Percentiles rank a stretch among this genome's conserved stretches.
phyloP scores from a whole-genome alignment of 23 red algal genomes.

The Gracilaria gracilis region DNA sequence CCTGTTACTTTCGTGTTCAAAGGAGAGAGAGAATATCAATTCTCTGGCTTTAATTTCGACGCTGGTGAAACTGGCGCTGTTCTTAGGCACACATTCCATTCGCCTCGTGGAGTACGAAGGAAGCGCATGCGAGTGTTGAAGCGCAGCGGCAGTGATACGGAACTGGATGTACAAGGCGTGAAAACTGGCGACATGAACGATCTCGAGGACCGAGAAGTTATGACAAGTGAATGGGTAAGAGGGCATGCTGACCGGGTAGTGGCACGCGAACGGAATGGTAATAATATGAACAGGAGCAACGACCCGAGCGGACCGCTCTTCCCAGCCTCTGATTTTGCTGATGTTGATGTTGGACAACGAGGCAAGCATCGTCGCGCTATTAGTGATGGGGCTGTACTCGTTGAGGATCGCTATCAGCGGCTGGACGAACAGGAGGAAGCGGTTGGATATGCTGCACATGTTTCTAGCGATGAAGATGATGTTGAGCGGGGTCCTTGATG shows the following conservation, averaged over 20 bases:
- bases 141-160: slow-evolving; percentile 64
- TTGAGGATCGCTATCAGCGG: slow-evolving; percentile 58
- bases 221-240: slow-evolving; percentile 42
- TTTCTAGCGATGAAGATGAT: slow-evolving; percentile 23
- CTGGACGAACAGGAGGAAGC: slow-evolving; percentile 38
- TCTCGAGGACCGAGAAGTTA: neutral
- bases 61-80: slow-evolving; percentile 63
- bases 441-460: slow-evolving; percentile 8
- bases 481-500: slow-evolving; percentile 13
- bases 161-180: slow-evolving; percentile 60
- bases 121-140: slow-evolving; percentile 54
- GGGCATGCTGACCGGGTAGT: slow-evolving; percentile 22
- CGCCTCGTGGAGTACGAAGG: slow-evolving; percentile 48
- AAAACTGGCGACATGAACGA: neutral
- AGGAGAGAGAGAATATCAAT: slow-evolving; percentile 57
- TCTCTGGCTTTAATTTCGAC: slow-evolving; percentile 74
- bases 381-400: slow-evolving; percentile 61
- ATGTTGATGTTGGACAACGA: slow-evolving; percentile 6
- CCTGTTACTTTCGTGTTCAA: slow-evolving; percentile 61
- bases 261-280: neutral
- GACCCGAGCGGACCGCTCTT: neutral
- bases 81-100: slow-evolving; percentile 56
- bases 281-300: neutral
- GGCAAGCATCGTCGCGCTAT: slow-evolving; percentile 52
- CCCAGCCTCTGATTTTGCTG: slow-evolving; percentile 2